Base-by-base conservation (phyloP, 441 rosid genomes). In the Mallotus repandus region DNA sequence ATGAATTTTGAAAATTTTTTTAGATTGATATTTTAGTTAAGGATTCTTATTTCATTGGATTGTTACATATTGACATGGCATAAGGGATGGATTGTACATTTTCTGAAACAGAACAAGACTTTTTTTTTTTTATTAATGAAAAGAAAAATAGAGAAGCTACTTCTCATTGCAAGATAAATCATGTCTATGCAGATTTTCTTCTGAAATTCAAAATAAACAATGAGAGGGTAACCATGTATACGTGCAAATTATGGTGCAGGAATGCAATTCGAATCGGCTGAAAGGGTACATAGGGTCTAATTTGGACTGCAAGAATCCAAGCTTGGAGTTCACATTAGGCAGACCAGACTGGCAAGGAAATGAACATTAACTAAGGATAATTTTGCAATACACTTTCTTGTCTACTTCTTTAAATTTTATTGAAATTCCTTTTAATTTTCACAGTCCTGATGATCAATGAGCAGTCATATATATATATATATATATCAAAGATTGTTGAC, bases 271-370 rank as follows among this genome's bases (percentile, higher is more conserved):
- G 21, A 81, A 22, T 68, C 63, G 29, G 49, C 0, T 61, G 81
- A 78, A 78, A 70, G 73, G 77, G 63, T 76, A 74, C 68, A 22
- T 74, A 38, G 79, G 70, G 10, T 65, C 83, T 41, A 74, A 68
- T 53, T n/a, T 62, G 65, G 83, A 83, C 41, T 76, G 81, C 86
- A 81, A 82, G 78, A 89, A 84, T 74, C 90, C 90, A 56, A 86
- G 89, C 81, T 84, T 90, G 82, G 96, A 90, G 83, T 89, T 90
- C 75, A 89, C 96, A 49, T 81, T 90, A 78, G 96, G 96, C 58
- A 85, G 91, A 86, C 93, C 93, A 59, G 91, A 89, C 69, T 89
- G 96, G 93, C 96, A 83, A 16, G 81, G 81, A 58, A 81, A 81
- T 64, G 83, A 82, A 82, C 78, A 79, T 16, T 74, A 76, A 69